Evolutionary conservation across 2,329 filamentous ascomycete species (phyloP).

Genomic region (Colletotrichum somersetense): DNA sequence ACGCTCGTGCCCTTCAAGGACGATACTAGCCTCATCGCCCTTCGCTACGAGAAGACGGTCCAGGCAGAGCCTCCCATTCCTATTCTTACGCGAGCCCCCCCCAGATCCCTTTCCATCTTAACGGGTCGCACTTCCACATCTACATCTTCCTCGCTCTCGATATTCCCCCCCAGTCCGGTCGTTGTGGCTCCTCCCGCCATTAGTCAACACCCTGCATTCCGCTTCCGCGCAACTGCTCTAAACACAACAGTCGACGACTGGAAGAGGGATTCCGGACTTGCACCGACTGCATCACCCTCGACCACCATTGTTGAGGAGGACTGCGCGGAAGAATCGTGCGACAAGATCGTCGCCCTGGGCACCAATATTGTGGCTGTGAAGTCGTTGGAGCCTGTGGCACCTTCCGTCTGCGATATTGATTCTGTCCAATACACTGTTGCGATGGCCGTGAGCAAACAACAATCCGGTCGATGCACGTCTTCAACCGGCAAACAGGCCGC

Average conservation of each 20-base stretch:
- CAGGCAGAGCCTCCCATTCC: constrained; percentile 70
- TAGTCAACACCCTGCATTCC: constrained; percentile 67
- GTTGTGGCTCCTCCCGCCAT: constrained; percentile 54
- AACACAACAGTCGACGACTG: constrained; percentile 54
- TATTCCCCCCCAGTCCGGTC: constrained; percentile 45
- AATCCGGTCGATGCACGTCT: constrained; percentile 30
- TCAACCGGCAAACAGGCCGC: constrained; percentile 11
- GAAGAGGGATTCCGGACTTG: constrained; percentile 69
- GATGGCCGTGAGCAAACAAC: constrained; percentile 8
- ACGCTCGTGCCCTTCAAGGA: constrained; percentile 58
- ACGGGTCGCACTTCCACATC: constrained; percentile 38
- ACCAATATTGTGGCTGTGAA: constrained; percentile 1
- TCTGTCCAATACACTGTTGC: constrained; percentile 48
- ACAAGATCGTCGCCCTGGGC: constrained; percentile 30
- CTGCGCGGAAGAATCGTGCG: constrained; percentile 54
- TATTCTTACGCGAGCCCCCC: constrained; percentile 59
- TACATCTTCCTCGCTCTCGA: constrained; percentile 31
- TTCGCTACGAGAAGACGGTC: constrained; percentile 72
- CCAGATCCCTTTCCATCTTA: constrained; percentile 45
- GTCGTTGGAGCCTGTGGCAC: constrained; percentile 43
- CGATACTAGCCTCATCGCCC: constrained; percentile 63
- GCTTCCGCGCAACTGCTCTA: constrained; percentile 45
- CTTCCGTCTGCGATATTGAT: constrained; percentile 45
- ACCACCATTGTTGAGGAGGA: constrained; percentile 58
- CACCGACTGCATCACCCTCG: constrained; percentile 58